Percentiles rank a stretch among this genome's conserved stretches.
Evolutionary conservation across 768 basidiomycete genomes (phyloP).

Genomic region (Auricularia heimuer): DNA sequence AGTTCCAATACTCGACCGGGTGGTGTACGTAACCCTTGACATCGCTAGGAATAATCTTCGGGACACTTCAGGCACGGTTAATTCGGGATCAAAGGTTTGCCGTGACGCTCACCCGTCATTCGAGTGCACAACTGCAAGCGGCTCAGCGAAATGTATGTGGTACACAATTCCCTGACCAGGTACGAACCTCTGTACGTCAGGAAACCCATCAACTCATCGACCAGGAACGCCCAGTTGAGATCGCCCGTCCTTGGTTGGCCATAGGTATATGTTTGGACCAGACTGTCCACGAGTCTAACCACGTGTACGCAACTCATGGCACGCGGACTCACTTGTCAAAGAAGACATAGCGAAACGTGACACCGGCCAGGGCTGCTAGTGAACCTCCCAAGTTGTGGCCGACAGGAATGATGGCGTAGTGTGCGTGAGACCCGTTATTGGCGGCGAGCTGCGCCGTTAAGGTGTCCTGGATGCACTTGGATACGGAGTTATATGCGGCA

Average conservation of each 20-base stretch:
- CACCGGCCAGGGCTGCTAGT: background rate
- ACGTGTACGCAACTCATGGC: background rate
- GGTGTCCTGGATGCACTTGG: constrained; percentile 28
- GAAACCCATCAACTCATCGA: background rate
- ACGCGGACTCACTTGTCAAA: background rate
- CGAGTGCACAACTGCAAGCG: background rate
- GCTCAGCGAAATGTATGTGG: no score
- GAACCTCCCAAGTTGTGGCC: background rate
- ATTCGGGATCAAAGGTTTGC: background rate
- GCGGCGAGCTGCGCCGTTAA: constrained; percentile 26
- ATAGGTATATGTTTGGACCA: background rate
- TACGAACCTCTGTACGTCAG: background rate
- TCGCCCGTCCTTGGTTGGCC: constrained; percentile 1
- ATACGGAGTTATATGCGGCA: constrained; percentile 38
- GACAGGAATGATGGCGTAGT: background rate
- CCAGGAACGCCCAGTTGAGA: background rate
- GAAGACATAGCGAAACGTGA: background rate
- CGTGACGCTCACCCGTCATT: background rate
- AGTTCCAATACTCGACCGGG: background rate
- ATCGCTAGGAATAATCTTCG: background rate
- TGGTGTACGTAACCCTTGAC: background rate
- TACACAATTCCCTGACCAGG: background rate
- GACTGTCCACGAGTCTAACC: background rate
- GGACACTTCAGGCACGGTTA: background rate
- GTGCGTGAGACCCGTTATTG: background rate